These are phyloP conservation scores for Nyssa sinensis DNA, from an alignment of 148 eudicot genomes.

Conservation along the genomic window DNA sequence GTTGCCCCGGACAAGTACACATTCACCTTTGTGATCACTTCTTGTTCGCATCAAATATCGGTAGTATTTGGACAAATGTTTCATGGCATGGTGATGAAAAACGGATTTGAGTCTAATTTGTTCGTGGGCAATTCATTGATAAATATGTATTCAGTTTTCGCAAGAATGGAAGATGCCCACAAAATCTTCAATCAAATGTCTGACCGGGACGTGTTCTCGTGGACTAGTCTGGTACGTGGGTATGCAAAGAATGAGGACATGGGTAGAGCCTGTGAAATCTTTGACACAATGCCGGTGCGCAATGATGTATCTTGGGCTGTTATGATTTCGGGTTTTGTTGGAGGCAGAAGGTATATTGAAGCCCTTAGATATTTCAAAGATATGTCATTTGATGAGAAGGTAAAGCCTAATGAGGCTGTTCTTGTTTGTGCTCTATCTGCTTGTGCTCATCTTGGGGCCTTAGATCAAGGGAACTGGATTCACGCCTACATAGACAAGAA, in stretches of 20 bases:
- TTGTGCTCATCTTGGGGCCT: slow-evolving; percentile 59
- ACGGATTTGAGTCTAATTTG: slow-evolving; percentile 49
- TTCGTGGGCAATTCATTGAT: slow-evolving; percentile 66
- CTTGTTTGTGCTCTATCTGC: slow-evolving; percentile 59
- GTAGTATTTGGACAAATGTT: slow-evolving; percentile 38
- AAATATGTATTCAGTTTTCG: slow-evolving; percentile 35
- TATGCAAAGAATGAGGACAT: slow-evolving; percentile 57
- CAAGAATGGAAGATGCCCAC: slow-evolving; percentile 29
- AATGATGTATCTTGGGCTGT: slow-evolving; percentile 80
- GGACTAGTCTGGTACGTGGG: slow-evolving; percentile 68
- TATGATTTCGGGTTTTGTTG: slow-evolving; percentile 67
- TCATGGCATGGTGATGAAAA: slow-evolving; percentile 53
- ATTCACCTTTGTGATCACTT: slow-evolving; percentile 55
- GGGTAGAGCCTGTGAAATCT: slow-evolving; percentile 40
- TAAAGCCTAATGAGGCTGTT: slow-evolving; percentile 53
- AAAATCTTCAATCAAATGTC: slow-evolving; percentile 59
- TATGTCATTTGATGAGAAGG: slow-evolving; percentile 33
- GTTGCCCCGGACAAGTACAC: slow-evolving; percentile 67
- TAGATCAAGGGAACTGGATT: slow-evolving; percentile 51
- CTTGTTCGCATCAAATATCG: slow-evolving; percentile 44
- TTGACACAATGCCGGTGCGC: slow-evolving; percentile 46
- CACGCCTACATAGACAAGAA: slow-evolving; percentile 33
- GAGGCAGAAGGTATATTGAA: slow-evolving; percentile 43
- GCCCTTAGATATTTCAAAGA: slow-evolving; percentile 48
- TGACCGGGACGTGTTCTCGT: slow-evolving; percentile 53